Percentiles rank a stretch among this genome's conserved stretches.
These are phyloP conservation scores for Paracorniculantispora psalliotae DNA, from an alignment of 2,329 filamentous ascomycete genomes.

Conservation along the genomic window DNA sequence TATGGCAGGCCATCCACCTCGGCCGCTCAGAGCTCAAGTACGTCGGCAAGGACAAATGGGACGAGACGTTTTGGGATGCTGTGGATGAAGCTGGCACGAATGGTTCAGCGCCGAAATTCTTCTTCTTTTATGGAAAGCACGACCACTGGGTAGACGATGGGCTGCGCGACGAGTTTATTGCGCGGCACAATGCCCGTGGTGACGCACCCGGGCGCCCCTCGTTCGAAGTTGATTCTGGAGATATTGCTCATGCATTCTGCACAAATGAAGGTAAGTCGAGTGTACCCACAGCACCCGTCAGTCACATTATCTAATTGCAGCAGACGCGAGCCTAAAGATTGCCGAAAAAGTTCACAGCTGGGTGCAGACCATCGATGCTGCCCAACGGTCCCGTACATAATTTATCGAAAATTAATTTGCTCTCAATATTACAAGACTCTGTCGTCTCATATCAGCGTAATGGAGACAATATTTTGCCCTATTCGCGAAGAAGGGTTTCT, in stretches of 20 bases:
- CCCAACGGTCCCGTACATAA: too few species aligned
- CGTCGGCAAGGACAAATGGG: conserved; percentile 56
- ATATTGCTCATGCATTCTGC: conserved; percentile 58
- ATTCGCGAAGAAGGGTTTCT: too few species aligned
- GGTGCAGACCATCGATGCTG: conserved; percentile 25
- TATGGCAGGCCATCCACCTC: conserved; percentile 56
- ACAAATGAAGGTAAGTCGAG: conserved; percentile 31
- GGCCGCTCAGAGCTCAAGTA: conserved; percentile 55
- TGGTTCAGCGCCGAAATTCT: conserved; percentile 43
- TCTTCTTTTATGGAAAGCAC: conserved; percentile 54
- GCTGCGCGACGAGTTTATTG: conserved; percentile 53
- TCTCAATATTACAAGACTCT: too few species aligned
- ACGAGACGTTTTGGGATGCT: conserved; percentile 52
- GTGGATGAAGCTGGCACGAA: conserved; percentile 12
- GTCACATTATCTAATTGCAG: background rate
- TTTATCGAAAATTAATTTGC: too few species aligned
- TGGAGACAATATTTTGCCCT: too few species aligned
- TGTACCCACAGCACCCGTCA: too few species aligned
- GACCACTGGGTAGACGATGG: conserved; percentile 60
- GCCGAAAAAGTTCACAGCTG: conserved; percentile 26
- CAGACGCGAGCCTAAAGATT: conserved; percentile 25
- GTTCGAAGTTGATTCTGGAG: conserved; percentile 50
- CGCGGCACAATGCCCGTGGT: conserved; percentile 29
- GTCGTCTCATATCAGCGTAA: too few species aligned
- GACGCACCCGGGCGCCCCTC: conserved; percentile 35